phyloP scores from a whole-genome alignment of 352 stramenopile species.

The Phytophthora vignae region DNA sequence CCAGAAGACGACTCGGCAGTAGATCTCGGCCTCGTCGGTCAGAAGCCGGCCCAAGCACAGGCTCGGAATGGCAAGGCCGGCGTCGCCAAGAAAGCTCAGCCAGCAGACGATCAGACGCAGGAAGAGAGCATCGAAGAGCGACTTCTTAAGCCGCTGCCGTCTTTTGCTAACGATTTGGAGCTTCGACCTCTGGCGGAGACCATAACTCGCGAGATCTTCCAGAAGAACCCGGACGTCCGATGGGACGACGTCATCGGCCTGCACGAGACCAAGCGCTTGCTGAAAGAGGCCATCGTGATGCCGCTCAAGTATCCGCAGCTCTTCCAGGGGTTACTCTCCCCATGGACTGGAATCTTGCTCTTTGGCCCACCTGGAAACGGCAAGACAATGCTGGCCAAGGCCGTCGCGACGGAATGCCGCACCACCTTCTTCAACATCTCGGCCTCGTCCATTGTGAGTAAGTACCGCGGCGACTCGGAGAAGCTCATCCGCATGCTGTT shows the following conservation, averaged over 20 bases:
- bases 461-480: conserved; percentile 87
- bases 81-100: conserved; percentile 38
- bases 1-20: conserved; percentile 55
- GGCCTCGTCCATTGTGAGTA: conserved; percentile 88
- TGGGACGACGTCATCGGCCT: conserved; percentile 92
- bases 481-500: conserved; percentile 91
- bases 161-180: conserved; percentile 89
- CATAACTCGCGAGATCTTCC: conserved; percentile 94
- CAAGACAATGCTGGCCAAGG: conserved; percentile 92
- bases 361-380: conserved; percentile 88
- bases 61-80: conserved; percentile 24
- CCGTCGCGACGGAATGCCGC: conserved; percentile 85
- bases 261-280: conserved; percentile 92
- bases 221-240: conserved; percentile 90
- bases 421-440: conserved; percentile 93
- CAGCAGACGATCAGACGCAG: conserved; percentile 19
- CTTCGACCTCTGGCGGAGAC: conserved; percentile 85
- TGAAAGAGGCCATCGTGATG: conserved; percentile 96
- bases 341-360: conserved; percentile 92
- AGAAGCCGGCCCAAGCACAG: conserved; percentile 61
- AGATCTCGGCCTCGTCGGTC: conserved; percentile 68
- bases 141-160: conserved; percentile 88
- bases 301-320: conserved; percentile 95
- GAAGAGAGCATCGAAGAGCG: conserved; percentile 75
- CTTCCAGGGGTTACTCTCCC: conserved; percentile 92